Evolutionary conservation across 768 basidiomycete genomes (phyloP).

Genomic region (Omphalotus guepiniiformis): DNA sequence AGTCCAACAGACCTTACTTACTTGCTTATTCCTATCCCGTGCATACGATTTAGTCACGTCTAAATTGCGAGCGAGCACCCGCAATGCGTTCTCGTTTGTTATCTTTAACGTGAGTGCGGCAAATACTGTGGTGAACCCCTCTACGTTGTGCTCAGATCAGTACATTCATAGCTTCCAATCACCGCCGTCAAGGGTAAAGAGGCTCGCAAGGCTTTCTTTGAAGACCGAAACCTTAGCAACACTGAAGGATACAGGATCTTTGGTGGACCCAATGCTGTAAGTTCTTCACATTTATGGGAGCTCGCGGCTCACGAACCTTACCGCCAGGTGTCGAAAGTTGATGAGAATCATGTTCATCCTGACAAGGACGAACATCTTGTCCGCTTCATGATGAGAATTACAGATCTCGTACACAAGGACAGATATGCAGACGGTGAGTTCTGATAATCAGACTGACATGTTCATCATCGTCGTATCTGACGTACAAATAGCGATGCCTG

Average conservation of each 20-base stretch:
- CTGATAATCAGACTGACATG: no score
- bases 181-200: background rate
- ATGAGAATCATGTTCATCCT: conserved; percentile 19
- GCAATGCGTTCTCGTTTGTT: background rate
- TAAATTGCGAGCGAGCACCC: background rate
- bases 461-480: background rate
- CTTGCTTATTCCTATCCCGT: background rate
- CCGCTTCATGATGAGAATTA: background rate
- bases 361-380: conserved; percentile 12
- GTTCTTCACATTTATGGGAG: background rate
- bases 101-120: background rate
- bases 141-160: no score
- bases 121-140: no score
- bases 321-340: conserved; percentile 16
- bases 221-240: background rate
- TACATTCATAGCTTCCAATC: background rate
- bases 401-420: background rate
- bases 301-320: no score
- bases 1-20: background rate
- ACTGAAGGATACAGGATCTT: background rate
- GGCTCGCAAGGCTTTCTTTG: background rate
- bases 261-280: background rate
- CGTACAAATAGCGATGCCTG: background rate
- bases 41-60: background rate
- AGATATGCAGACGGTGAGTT: background rate